These are phyloP conservation scores for Paramecium sexaurelia DNA, from an alignment of 73 alveolate genomes.

Conservation along the genomic window DNA sequence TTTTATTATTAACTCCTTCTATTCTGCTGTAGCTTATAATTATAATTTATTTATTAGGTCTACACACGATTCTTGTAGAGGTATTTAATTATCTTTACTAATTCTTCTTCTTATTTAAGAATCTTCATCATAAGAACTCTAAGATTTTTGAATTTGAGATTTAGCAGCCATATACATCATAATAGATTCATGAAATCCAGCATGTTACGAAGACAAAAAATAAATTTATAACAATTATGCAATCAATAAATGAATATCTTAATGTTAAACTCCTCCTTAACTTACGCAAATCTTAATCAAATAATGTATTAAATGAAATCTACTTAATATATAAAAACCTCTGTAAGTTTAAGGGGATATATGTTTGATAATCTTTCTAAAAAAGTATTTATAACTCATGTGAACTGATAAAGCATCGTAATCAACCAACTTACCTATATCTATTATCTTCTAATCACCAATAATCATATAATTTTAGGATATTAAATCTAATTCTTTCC, in stretches of 20 bases:
- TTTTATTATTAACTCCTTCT: background rate
- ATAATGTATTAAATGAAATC: slow-evolving; percentile 44
- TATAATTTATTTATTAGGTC: background rate
- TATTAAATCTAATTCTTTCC: slow-evolving; percentile 40
- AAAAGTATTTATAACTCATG: slow-evolving; percentile 39
- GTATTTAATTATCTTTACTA: slow-evolving; percentile 2
- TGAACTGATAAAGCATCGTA: slow-evolving; percentile 54
- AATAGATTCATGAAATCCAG: slow-evolving; percentile 57
- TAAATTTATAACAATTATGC: background rate
- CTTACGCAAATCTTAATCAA: slow-evolving; percentile 5
- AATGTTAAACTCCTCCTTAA: background rate
- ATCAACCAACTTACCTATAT: slow-evolving; percentile 45
- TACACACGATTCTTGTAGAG: slow-evolving; percentile 2
- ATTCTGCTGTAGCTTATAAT: background rate
- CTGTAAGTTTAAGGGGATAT: slow-evolving; percentile 35
- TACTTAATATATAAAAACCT: slow-evolving; percentile 27
- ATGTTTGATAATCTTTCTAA: slow-evolving; percentile 54
- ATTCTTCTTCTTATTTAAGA: background rate
- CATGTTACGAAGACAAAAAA: slow-evolving; percentile 40
- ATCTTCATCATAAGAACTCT: slow-evolving; percentile 10
- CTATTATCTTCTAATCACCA: slow-evolving; percentile 9
- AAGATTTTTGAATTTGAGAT: background rate
- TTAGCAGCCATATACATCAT: slow-evolving; percentile 45
- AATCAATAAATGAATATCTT: slow-evolving; percentile 1
- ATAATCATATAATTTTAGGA: slow-evolving; percentile 24